These are phyloP conservation scores for Sungouiella thailandica DNA, from an alignment of 805 yeast species.

Conservation along the genomic window DNA sequence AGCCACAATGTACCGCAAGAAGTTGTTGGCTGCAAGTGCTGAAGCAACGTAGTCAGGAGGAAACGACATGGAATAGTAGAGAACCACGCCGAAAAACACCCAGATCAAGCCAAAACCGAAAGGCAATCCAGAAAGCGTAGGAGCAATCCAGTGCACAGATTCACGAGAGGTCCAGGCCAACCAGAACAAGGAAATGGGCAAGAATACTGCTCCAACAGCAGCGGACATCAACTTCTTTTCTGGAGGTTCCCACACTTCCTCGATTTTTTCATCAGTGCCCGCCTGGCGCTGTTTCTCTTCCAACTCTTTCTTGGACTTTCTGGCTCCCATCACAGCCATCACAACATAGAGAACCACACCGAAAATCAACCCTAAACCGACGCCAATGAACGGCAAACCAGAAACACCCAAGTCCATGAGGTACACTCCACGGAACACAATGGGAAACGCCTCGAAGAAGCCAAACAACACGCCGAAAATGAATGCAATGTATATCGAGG, in stretches of 20 bases:
- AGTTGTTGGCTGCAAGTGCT: conserved; percentile 82
- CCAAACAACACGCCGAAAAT: conserved; percentile 76
- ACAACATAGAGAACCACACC: conserved; percentile 52
- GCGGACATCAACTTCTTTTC: conserved; percentile 57
- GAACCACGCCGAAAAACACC: conserved; percentile 64
- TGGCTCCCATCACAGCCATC: conserved; percentile 57
- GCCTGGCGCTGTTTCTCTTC: too few species aligned
- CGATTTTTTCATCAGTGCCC: conserved; percentile 52
- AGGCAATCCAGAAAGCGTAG: conserved; percentile 71
- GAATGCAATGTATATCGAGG: conserved; percentile 67
- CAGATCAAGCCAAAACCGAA: conserved; percentile 72
- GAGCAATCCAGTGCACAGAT: conserved; percentile 70
- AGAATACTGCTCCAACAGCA: conserved; percentile 60
- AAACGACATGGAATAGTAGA: conserved; percentile 65
- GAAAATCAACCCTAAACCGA: conserved; percentile 59
- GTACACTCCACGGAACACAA: conserved; percentile 65
- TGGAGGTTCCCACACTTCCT: conserved; percentile 50
- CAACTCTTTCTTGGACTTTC: too few species aligned
- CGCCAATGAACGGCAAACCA: conserved; percentile 67
- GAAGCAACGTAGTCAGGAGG: conserved; percentile 78
- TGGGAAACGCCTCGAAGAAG: conserved; percentile 75
- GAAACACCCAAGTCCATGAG: conserved; percentile 55
- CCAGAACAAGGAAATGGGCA: conserved; percentile 62
- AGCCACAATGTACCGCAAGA: conserved; percentile 69
- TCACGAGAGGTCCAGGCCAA: conserved; percentile 68